A percentile compares a stretch with the other conserved stretches of the same genome.
These are phyloP conservation scores for Fusarium sp. DNA, from an alignment of 2,329 filamentous ascomycete species.

Conservation along the genomic window DNA sequence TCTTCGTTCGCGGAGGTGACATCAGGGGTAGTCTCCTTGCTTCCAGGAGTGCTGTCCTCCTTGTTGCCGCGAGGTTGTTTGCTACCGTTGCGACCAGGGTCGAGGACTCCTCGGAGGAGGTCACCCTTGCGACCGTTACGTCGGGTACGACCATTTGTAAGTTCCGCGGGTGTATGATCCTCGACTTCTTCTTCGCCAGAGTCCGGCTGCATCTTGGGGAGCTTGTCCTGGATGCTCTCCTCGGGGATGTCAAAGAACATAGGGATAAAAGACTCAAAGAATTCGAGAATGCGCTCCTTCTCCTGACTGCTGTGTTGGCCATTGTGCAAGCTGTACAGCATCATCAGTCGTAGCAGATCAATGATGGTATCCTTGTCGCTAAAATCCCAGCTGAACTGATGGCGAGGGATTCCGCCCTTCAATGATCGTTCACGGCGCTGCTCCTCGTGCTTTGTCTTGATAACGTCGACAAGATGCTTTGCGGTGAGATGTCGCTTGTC, in stretches of 20 bases:
- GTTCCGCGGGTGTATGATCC: slow-evolving; percentile 75
- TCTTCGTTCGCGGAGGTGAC: slow-evolving; percentile 81
- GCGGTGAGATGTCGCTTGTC: slow-evolving; percentile 93
- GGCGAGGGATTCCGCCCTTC: slow-evolving; percentile 69
- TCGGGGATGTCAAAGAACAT: slow-evolving; percentile 81
- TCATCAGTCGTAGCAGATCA: slow-evolving; percentile 70
- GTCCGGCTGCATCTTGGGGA: slow-evolving; percentile 75
- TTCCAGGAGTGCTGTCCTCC: slow-evolving; percentile 82
- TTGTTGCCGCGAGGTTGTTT: slow-evolving; percentile 76
- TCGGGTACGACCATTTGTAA: slow-evolving; percentile 74
- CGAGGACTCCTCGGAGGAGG: slow-evolving; percentile 86
- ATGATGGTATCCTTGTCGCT: slow-evolving; percentile 75
- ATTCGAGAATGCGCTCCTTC: slow-evolving; percentile 78
- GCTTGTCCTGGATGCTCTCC: slow-evolving; percentile 73
- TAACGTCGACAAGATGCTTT: slow-evolving; percentile 89
- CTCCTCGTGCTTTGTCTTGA: slow-evolving; percentile 93
- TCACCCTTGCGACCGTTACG: slow-evolving; percentile 82
- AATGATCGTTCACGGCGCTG: slow-evolving; percentile 78
- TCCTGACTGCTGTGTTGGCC: slow-evolving; percentile 77
- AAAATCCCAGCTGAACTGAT: slow-evolving; percentile 83
- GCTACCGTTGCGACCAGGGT: slow-evolving; percentile 78
- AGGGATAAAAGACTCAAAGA: slow-evolving; percentile 80
- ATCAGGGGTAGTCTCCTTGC: slow-evolving; percentile 90
- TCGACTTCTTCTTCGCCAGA: slow-evolving; percentile 83
- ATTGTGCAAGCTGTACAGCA: slow-evolving; percentile 73